Evolutionary conservation across 78 protist species (phyloP), one percentile per base, ranked within the genome.

Genomic region (Dictyostelium capitatum): DNA sequence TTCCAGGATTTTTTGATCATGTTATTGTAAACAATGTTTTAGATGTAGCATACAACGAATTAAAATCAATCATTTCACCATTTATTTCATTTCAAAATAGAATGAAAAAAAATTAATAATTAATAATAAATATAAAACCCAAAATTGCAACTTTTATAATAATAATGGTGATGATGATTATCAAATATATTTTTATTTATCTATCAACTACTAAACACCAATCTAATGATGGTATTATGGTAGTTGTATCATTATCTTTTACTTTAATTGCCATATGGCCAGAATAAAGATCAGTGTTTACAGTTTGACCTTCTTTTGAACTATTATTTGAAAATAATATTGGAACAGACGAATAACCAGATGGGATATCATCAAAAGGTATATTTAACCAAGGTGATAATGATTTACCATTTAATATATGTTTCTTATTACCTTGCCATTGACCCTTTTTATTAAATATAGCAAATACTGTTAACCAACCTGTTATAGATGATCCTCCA

Each of bases 21-120:
- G 46, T 74, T 28, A 53, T 98, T 37, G 95, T 95, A 9, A 98
- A 98, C 74, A 97, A 95, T 62, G 73, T 83, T 50, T 56, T 98
- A 20, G 98, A 97, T 9, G 23, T 23, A 19, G 96, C 98, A 1
- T 97, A 97, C 50, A 91, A 32, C 6, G 81, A 92, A 32, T 85
- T 97, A 25, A 91, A 37, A 50, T 19, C 43, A 20, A 77, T 77
- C 11, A 47, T 87, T 30, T 72, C 17, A 41, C 93, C 93, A 25
- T 87, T 47, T 65, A 56, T 87, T 23, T 14, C 32, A 19, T 32
- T 67, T 41, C 75, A 67, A 32, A 51, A 51, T 51, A 51, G 15
- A 51, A 51, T 51, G 15, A 51, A 51, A 8, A 37, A 37, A 37
- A 37, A 37, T 37, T 37, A 37, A 37, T 37, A 37, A 37, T 37